Evolutionary conservation across 495 filamentous ascomycete genomes (phyloP).

Genomic region (Aspergillus avenaceus): DNA sequence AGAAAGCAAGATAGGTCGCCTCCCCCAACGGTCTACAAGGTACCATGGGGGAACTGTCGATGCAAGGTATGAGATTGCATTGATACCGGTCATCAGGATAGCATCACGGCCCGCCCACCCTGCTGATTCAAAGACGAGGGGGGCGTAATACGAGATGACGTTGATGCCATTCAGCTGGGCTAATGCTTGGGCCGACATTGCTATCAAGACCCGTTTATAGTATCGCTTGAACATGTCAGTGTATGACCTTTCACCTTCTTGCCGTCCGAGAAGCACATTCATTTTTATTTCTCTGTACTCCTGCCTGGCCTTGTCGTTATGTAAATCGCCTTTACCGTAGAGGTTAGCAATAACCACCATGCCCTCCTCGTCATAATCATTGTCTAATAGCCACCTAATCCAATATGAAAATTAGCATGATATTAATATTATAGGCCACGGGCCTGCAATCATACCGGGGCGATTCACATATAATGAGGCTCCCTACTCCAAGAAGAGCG

Average conservation of each 20-base stretch:
- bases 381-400: conserved; percentile 88
- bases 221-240: conserved; percentile 94
- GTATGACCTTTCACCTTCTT: conserved; percentile 92
- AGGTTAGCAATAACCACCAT: conserved; percentile 97
- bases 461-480: conserved; percentile 91
- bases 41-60: conserved; percentile 97
- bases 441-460: conserved; percentile 62
- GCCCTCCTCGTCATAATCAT: conserved; percentile 96
- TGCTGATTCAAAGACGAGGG: conserved; percentile 91
- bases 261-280: conserved; percentile 86
- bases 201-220: conserved; percentile 88
- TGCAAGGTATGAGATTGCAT: conserved; percentile 83
- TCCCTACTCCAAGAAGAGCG: conserved; percentile 73
- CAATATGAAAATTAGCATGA: neutral
- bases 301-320: conserved; percentile 82
- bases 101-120: conserved; percentile 88
- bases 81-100: conserved; percentile 96
- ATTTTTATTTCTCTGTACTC: conserved; percentile 99
- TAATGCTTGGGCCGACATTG: conserved; percentile 95
- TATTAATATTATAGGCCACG: neutral
- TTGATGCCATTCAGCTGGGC: conserved; percentile 98
- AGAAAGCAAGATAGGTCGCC: conserved; percentile 83
- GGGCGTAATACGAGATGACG: conserved; percentile 98
- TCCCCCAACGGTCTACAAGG: conserved; percentile 88
- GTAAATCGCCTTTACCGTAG: conserved; percentile 91